Evolutionary conservation across 192 early-diverging fungal genomes (phyloP).

Genomic region (Coemansia aciculifera): DNA sequence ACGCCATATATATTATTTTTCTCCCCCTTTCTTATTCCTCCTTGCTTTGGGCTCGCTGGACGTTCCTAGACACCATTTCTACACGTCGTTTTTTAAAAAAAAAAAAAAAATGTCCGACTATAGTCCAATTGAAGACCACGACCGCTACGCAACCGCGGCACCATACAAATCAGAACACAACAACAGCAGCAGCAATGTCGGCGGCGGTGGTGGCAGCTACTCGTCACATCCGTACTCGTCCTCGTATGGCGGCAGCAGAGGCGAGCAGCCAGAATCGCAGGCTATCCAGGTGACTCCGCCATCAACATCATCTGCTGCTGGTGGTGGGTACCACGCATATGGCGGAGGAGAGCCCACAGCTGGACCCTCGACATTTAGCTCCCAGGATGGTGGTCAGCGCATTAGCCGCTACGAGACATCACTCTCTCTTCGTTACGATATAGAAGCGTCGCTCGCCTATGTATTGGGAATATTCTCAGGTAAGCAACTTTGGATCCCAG

Average conservation of each 20-base stretch:
- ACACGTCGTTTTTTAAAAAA: not conserved
- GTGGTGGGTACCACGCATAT: conserved; percentile 16
- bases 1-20: not conserved
- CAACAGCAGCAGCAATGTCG: conserved; percentile 8
- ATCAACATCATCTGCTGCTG: conserved; percentile 4
- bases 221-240: conserved; percentile 48
- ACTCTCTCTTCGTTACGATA: conserved; percentile 67
- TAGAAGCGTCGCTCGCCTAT: conserved; percentile 74
- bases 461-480: conserved; percentile 58
- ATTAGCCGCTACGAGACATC: conserved; percentile 84
- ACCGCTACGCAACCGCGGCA: conserved; percentile 1
- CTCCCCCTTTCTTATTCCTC: too few relatives aligned
- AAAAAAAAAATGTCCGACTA: conserved; percentile 44
- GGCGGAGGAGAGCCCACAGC: conserved; percentile 34
- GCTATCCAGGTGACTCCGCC: conserved; percentile 26
- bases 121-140: conserved; percentile 40
- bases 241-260: conserved; percentile 10
- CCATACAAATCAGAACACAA: conserved; percentile 16
- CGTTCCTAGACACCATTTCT: not conserved
- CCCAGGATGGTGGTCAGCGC: conserved; percentile 56
- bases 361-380: conserved; percentile 50
- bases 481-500: conserved; percentile 18
- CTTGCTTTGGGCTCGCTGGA: conserved; percentile 2
- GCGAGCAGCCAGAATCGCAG: conserved; percentile 22
- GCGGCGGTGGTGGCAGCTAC: conserved; percentile 16